Percentiles rank a stretch among this genome's conserved stretches.
These are phyloP conservation scores for Aspergillus floridensis DNA, from an alignment of 2,329 filamentous ascomycete genomes.

Conservation along the genomic window DNA sequence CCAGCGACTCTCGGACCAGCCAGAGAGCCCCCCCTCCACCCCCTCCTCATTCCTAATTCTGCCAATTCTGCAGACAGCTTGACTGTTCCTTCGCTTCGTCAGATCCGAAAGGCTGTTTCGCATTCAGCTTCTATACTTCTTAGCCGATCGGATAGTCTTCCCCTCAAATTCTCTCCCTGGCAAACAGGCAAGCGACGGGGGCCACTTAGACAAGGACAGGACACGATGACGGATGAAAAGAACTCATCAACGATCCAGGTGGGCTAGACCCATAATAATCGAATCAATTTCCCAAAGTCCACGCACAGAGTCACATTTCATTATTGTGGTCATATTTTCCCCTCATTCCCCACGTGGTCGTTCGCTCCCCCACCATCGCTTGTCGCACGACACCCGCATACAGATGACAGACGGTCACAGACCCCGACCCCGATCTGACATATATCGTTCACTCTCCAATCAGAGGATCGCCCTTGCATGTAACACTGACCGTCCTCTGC, in stretches of 20 bases:
- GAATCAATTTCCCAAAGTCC: not conserved
- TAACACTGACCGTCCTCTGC: not conserved
- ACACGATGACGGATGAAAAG: constrained; percentile 5
- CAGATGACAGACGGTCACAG: not conserved
- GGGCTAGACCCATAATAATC: constrained; percentile 4
- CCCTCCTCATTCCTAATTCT: not conserved
- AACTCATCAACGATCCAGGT: constrained; percentile 7
- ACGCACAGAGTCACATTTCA: not conserved
- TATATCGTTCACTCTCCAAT: not conserved
- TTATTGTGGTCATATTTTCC: not conserved
- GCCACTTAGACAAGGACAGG: not conserved
- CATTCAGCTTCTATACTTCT: not conserved
- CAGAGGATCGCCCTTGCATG: not conserved
- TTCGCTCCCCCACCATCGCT: not conserved
- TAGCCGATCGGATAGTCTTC: not conserved
- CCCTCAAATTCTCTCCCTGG: not conserved
- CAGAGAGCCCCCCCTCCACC: not conserved
- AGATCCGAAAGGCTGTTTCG: not conserved
- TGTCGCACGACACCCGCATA: not conserved
- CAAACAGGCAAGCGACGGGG: not conserved
- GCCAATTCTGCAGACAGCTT: not conserved
- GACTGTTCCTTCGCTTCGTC: not conserved
- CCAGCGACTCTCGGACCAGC: constrained; percentile 2
- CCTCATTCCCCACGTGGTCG: constrained; percentile 3
- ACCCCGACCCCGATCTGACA: constrained; percentile 1